Evolutionary conservation across 2,329 filamentous ascomycete genomes (phyloP), one percentile per base, ranked within the genome.

Genomic region (Sporothrix luriei): DNA sequence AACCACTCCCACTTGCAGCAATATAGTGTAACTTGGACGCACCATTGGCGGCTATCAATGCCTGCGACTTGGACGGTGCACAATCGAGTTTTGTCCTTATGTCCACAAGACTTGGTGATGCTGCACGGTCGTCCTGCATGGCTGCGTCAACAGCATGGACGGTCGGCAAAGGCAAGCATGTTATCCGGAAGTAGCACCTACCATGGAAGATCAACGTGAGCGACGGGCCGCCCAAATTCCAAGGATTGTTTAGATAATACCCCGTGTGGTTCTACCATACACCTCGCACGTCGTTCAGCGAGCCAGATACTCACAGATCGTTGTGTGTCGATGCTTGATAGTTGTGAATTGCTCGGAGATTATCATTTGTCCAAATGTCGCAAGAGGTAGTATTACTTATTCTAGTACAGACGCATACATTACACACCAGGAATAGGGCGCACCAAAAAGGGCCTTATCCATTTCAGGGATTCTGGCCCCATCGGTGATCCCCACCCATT

Each of bases 341-440:
- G 40, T 19, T 43, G 19, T 40, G 7, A 5, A 21, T 13, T 57
- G 57, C 21, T 26, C 40, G 5, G 40, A 24, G 19, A 16, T 33
- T 11, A 13, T 21, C 13, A 46, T 26, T 62, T 19, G 43, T 38
- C 57, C 61, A 38, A 40, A 52, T 40, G 40, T 66, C 62, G 29
- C 62, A 66, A 67, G 26, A 66, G 26, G 65, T 52, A 66, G 62
- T 67, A 67, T 67, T 67, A 67, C 48, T 67, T 67, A 54, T 67
- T 57, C 29, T 67, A 54, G 65, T 67, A 67, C 52, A 59, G n/a
- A 55, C 24, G 40, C 38, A 68, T 40, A 57, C 52, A 68, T 59
- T 68, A 68, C 52, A 57, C 52, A 33, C 38, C 38, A 57, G 19
- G 9, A 48, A 54, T 3, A 48, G 40, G 48, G 10, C 52, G 3